Base-by-base conservation (phyloP, 73 alveolate genomes). In the Uronychia binucleata region DNA sequence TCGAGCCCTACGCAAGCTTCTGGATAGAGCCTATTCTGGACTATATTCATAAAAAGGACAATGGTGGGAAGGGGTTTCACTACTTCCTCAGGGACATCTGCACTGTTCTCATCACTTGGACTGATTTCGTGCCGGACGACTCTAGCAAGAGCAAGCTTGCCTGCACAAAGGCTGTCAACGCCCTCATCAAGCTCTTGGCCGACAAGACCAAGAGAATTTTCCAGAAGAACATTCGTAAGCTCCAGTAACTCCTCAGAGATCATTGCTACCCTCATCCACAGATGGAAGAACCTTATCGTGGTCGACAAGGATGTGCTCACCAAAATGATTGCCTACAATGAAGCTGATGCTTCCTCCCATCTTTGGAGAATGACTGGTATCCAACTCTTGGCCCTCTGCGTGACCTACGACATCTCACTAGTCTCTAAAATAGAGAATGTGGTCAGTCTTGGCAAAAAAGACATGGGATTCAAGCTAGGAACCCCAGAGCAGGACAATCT, bases 21-120 rank as follows among this genome's bases (percentile, higher is more conserved):
- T 98, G 99, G 97, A 84, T 98, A 33, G 98, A 92, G 57, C 97
- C 97, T 34, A 89, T 98, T 28, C 87, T 93, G 11, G 91, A 96
- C 57, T 97, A 94, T 91, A 92, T 94, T 11, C 89, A 89, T 27
- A 97, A 92, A 33, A 95, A 94, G 82, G 89, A 93, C 75, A 96
- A 94, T 81, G 99, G 99, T 31, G 99, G 99, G 26, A 93, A 94
- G 87, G 99, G 99, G 59, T 96, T 98, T 91, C 99, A 98, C 88
- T 98, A 98, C 91, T 98, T 98, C 90, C 88, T 96, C 79, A 93
- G 99, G 88, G 99, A 98, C 93, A 94, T 96, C 0, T 96, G 98
- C 57, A 94, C 98, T 13, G 35, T 95, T 11, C 81, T 96, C 25
- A 85, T 95, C 77, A 84, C 96, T 5, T 96, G 96, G 86, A 83